Evolutionary conservation across 2,329 filamentous ascomycete genomes (phyloP), one percentile per base, ranked within the genome.

Genomic region (Huntiella decipiens): DNA sequence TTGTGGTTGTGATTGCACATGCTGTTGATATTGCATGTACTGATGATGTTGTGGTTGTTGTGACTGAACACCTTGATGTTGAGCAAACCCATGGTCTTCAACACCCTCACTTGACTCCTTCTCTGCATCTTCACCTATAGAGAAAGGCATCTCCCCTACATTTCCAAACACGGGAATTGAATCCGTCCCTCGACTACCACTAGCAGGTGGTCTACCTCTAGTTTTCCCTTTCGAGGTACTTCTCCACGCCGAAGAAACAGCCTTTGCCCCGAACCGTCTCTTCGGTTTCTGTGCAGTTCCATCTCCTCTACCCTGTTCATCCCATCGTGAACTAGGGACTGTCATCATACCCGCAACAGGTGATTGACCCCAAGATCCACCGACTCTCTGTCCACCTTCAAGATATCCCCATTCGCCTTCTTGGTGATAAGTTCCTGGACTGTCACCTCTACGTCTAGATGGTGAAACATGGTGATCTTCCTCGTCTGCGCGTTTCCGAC

Each of bases 201-300:
- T 38, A 17, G 38, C 38, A 15, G 84, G 83, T 37, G 87, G 87
- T 49, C 87, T 69, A 5, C 87, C 86, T 52, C 86, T 69, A 11
- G 81, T 68, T 58, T 87, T 92, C 2, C 79, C 78, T 3, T 44
- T 46, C 5, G 48, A 47, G 8, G 47, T 45, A 38, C 47, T 50
- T 5, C 80, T 76, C 87, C 87, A 95, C 1, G 87, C 87, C 7
- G 86, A 94, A 1, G 86, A 94, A 0, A 94, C 84, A 5, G 83
- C 85, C 56, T 75, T 75, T 0, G 85, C 82, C 0, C 86, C 86
- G 57, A 92, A 82, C 3, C 83, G 73, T 46, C 59, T 60, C 8
- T 52, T 47, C 3, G 55, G 44, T 13, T 44, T 46, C 19, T 16
- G 15, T 79, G 68, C 46, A 71, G 58, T 0, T 58, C 60, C 4